phyloP scores from a whole-genome alignment of 163 green algal species.

The Trebouxiophyceae sp. region DNA sequence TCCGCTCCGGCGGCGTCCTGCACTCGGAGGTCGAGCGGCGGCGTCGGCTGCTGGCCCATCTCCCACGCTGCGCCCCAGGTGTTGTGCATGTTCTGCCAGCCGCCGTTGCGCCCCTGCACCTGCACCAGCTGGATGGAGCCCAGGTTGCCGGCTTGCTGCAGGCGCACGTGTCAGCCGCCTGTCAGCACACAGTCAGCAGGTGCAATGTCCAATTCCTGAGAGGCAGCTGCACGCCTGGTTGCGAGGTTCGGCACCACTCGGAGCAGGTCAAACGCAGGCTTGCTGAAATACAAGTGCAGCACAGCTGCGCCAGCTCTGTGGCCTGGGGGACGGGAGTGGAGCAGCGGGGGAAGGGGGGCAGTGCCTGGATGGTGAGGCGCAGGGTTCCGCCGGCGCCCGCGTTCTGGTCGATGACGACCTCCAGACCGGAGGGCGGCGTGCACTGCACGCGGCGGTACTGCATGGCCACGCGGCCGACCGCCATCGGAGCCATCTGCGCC shows the following conservation, averaged over 20 bases:
- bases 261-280: too few relatives aligned
- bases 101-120: constrained; percentile 16
- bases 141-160: constrained; percentile 20
- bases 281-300: too few relatives aligned
- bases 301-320: too few relatives aligned
- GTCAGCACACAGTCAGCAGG: too few relatives aligned
- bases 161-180: too few relatives aligned
- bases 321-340: too few relatives aligned
- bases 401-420: constrained; percentile 28
- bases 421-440: constrained; percentile 14
- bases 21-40: constrained; percentile 15
- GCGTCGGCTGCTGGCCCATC: constrained; percentile 11
- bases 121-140: constrained; percentile 28
- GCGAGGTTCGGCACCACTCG: too few relatives aligned
- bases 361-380: constrained; percentile 14
- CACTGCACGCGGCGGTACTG: constrained; percentile 22
- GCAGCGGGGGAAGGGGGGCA: too few relatives aligned
- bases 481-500: constrained; percentile 23
- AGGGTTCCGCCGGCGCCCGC: constrained; percentile 28
- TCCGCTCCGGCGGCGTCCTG: constrained; percentile 14
- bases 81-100: constrained; percentile 39
- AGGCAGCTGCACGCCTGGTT: too few relatives aligned
- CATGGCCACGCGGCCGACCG: constrained; percentile 17
- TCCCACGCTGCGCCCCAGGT: constrained; percentile 46
- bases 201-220: too few relatives aligned